Conservation (phyloP, 1,139 yeast genomes). For the Casaregolazyma lundiana region DNA sequence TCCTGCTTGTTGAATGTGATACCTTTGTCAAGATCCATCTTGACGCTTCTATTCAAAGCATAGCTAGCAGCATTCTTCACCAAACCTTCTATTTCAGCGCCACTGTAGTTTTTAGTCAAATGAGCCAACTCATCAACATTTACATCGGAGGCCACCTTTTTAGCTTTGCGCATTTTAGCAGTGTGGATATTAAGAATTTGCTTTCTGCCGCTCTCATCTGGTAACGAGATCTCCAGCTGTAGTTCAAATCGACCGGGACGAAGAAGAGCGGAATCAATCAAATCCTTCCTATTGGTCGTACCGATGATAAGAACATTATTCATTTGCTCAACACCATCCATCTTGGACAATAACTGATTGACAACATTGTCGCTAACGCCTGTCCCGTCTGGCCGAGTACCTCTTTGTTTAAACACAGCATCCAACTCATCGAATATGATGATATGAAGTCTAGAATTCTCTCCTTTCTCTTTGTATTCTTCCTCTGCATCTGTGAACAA, state of each 20-base stretch:
- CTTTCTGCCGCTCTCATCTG: slow-evolving; percentile 88
- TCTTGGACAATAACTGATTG: slow-evolving; percentile 91
- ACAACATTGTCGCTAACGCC: slow-evolving; percentile 99
- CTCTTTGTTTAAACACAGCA: slow-evolving; percentile 97
- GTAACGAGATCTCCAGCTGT: slow-evolving; percentile 92
- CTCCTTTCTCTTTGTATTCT: slow-evolving; percentile 90
- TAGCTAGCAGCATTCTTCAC: slow-evolving; percentile 94
- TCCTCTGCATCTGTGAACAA: slow-evolving; percentile 95
- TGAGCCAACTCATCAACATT: slow-evolving; percentile 74
- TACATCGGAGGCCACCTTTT: slow-evolving; percentile 71
- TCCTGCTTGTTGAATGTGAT: slow-evolving; percentile 57
- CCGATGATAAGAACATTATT: slow-evolving; percentile 94
- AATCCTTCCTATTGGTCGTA: slow-evolving; percentile 95
- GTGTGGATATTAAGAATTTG: slow-evolving; percentile 93
- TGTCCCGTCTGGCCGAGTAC: slow-evolving; percentile 93
- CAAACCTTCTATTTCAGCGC: slow-evolving; percentile 97
- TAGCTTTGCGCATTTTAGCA: slow-evolving; percentile 78
- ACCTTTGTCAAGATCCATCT: slow-evolving; percentile 67
- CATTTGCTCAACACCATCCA: slow-evolving; percentile 99
- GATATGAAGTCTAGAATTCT: slow-evolving; percentile 85
- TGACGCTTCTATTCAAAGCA: slow-evolving; percentile 82
- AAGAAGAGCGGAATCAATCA: slow-evolving; percentile 86
- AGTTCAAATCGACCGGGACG: slow-evolving; percentile 99
- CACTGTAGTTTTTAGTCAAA: slow-evolving; percentile 86
- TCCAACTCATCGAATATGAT: slow-evolving; percentile 97